Base-by-base conservation (phyloP, 208 protist species). In the Vickermania ingenoplastis region DNA sequence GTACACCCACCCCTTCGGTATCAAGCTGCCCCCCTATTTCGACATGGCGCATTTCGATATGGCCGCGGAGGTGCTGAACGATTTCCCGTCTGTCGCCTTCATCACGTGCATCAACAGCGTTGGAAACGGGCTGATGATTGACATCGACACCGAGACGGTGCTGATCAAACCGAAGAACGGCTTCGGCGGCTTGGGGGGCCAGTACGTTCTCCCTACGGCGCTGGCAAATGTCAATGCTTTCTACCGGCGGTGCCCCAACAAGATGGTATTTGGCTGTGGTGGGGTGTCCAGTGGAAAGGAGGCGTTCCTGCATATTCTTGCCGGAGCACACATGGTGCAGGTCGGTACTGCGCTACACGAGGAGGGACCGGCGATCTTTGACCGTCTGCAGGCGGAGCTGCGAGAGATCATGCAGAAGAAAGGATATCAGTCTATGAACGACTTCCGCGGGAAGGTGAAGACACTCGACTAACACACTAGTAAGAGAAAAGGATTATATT, bases 21-120 rank as follows among this genome's bases (percentile, higher is more conserved):
- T 95, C 52, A 95, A 95, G 77, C 82, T 95, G 76, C 81, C 88
- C 31, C 88, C 88, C 2, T 95, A 95, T 69, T 92, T 92, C 62
- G 88, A 95, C 65, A 80, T 92, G 56, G 83, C 88, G 3, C 83
- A 91, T 77, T 95, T 95, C 57, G 88, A 95, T 66, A 59, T 66
- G 58, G 83, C 88, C 0, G 88, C 88, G 24, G 65, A 53, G 3
- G 73, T 95, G n/a, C 62, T 95, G 7, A 92, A 95, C 67, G 77
- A 80, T 14, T 90, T 87, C 61, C 75, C 82, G 17, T 75, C 81
- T 31, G 83, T 95, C 25, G 70, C 75, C 41, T 92, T 91, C 61
- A 77, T 95, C 30, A 91, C 83, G 2, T 92, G 85, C 73, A 74
- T 95, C 57, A 95, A 95, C 81, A 92, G 81, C 66, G 61, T 95